These are phyloP conservation scores for Pelomyxa schiedti DNA, from an alignment of 78 protist species.

Conservation along the genomic window DNA sequence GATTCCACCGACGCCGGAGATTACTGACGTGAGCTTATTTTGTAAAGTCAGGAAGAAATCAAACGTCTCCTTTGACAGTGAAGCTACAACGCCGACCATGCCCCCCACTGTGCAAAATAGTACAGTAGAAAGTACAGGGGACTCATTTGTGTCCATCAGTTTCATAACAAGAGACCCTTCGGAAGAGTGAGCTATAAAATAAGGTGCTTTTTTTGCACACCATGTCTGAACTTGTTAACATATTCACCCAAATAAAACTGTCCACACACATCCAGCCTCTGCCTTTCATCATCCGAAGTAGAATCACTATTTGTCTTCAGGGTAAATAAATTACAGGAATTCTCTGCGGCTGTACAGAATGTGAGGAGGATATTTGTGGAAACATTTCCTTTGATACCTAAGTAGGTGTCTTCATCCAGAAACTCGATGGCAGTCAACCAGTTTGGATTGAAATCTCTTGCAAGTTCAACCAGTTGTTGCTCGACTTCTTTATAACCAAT, in stretches of 20 bases:
- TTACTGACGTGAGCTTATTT: conserved; percentile 11
- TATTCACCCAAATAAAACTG: conserved; percentile 71
- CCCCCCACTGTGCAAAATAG: conserved; percentile 65
- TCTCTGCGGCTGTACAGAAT: no score
- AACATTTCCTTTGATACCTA: no score
- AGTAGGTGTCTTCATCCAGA: conserved; percentile 62
- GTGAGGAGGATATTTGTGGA: no score
- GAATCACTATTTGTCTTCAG: conserved; percentile 39
- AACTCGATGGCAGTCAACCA: conserved; percentile 59
- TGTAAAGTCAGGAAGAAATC: conserved; percentile 27
- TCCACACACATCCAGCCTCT: conserved; percentile 46
- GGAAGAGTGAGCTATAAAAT: no score
- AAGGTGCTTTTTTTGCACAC: no score
- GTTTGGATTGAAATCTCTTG: conserved; percentile 30
- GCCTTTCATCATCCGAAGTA: conserved; percentile 62
- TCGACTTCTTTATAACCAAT: conserved; percentile 12
- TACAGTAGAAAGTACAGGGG: conserved; percentile 9
- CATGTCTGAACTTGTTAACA: conserved; percentile 48
- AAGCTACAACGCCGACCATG: conserved; percentile 60
- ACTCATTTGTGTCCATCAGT: conserved; percentile 17
- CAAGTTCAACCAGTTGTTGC: conserved; percentile 23
- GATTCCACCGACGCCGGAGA: conserved; percentile 52
- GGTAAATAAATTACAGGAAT: conserved; percentile 31
- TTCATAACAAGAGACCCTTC: conserved; percentile 31
- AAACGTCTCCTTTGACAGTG: conserved; percentile 32